These are phyloP conservation scores for Thermochaetoides dissita DNA, from an alignment of 2,329 filamentous ascomycete species.

Conservation along the genomic window DNA sequence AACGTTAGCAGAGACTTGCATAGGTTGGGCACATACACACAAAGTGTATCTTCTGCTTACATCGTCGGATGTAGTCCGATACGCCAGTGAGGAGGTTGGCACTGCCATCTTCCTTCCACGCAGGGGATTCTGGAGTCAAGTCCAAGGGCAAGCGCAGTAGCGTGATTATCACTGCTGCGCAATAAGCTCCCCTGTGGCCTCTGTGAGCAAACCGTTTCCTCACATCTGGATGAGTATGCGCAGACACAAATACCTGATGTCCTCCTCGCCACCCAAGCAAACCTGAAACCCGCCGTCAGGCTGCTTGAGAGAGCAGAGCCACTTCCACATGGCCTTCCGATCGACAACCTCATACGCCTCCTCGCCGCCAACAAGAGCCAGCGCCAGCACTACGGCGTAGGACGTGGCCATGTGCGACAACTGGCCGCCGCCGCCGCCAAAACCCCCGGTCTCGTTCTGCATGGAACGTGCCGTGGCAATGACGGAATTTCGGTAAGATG, in stretches of 20 bases:
- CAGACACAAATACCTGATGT: slow-evolving; percentile 54
- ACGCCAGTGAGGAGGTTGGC: slow-evolving; percentile 56
- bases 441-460: slow-evolving; percentile 74
- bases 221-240: too few species aligned
- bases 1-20: slow-evolving; percentile 1
- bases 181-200: slow-evolving; percentile 67
- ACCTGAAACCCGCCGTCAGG: slow-evolving; percentile 81
- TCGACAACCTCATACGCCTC: slow-evolving; percentile 65
- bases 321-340: slow-evolving; percentile 77
- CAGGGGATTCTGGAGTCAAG: slow-evolving; percentile 59
- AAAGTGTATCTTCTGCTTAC: slow-evolving; percentile 37
- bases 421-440: slow-evolving; percentile 88
- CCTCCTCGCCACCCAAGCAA: slow-evolving; percentile 74
- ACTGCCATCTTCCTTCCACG: slow-evolving; percentile 44
- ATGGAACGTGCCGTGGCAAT: slow-evolving; percentile 63
- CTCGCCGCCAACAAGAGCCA: slow-evolving; percentile 64
- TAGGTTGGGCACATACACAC: not conserved
- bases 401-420: slow-evolving; percentile 76
- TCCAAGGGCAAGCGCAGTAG: slow-evolving; percentile 72
- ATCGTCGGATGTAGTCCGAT: slow-evolving; percentile 65
- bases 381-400: slow-evolving; percentile 68
- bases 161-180: slow-evolving; percentile 71
- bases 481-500: slow-evolving; percentile 53
- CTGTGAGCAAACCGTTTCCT: too few species aligned
- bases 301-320: slow-evolving; percentile 77